Percentiles rank a stretch among this genome's conserved stretches.
Conservation (phyloP, 352 stramenopile species). For the Phytopythium delawarense region DNA sequence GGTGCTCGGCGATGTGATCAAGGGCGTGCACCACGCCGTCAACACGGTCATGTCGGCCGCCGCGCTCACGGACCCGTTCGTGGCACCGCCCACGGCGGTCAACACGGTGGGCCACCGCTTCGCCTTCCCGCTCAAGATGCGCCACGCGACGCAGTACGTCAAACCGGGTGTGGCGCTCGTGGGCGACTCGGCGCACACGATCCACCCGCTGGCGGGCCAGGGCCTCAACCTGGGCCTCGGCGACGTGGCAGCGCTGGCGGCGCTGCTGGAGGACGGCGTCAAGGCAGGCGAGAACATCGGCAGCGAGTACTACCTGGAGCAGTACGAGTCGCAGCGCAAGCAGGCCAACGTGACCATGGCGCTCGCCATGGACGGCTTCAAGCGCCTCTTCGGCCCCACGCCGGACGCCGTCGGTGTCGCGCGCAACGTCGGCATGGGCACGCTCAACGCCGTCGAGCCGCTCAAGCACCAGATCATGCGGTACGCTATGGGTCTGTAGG, state of each 20-base stretch:
- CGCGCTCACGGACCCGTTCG: slow-evolving; percentile 71
- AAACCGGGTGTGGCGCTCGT: slow-evolving; percentile 87
- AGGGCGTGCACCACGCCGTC: slow-evolving; percentile 67
- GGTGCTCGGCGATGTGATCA: slow-evolving; percentile 70
- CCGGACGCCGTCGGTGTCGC: slow-evolving; percentile 67
- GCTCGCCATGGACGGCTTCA: slow-evolving; percentile 87
- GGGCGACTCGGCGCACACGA: slow-evolving; percentile 94
- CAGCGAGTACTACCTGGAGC: slow-evolving; percentile 65
- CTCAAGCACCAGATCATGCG: slow-evolving; percentile 90
- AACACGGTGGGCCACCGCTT: slow-evolving; percentile 71
- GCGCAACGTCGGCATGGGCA: slow-evolving; percentile 84
- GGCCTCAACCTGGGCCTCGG: slow-evolving; percentile 93
- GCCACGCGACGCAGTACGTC: slow-evolving; percentile 85
- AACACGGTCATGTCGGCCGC: slow-evolving; percentile 74
- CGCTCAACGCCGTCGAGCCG: slow-evolving; percentile 81
- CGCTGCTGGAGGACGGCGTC: slow-evolving; percentile 73
- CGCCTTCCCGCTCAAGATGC: slow-evolving; percentile 88
- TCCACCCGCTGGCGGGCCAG: slow-evolving; percentile 95
- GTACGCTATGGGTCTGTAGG: slow-evolving; percentile 85
- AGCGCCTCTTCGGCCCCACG: slow-evolving; percentile 79
- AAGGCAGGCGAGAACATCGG: slow-evolving; percentile 76
- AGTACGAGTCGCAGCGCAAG: slow-evolving; percentile 89
- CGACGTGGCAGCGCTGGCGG: slow-evolving; percentile 82
- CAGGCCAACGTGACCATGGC: slow-evolving; percentile 80
- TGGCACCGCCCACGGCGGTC: slow-evolving; percentile 61